A percentile compares a stretch with the other conserved stretches of the same genome.
Conservation (phyloP, 2,329 filamentous ascomycete species). For the Colletotrichum sp. region DNA sequence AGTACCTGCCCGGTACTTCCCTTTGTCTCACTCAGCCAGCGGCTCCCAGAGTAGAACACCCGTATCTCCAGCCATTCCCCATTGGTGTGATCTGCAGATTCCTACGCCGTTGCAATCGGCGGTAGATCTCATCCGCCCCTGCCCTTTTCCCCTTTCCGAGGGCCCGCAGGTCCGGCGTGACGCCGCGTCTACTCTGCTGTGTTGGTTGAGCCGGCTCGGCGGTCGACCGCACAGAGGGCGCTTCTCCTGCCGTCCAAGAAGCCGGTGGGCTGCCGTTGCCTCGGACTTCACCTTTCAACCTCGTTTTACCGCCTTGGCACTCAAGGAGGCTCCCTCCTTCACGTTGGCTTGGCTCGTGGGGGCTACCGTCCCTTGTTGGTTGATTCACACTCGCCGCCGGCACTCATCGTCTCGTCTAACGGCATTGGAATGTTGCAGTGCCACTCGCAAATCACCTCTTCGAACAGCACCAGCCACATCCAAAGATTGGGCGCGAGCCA, state of each 20-base stretch:
- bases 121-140: slow-evolving; percentile 4
- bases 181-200: background rate
- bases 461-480: background rate
- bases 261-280: background rate
- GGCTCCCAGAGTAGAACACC: background rate
- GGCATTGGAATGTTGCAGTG: background rate
- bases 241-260: background rate
- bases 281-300: background rate
- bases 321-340: background rate
- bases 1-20: background rate
- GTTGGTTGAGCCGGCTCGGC: background rate
- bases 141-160: background rate
- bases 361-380: background rate
- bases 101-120: slow-evolving; percentile 8
- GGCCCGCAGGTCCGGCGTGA: slow-evolving; percentile 2
- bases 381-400: background rate
- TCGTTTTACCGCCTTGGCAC: background rate
- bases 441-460: background rate
- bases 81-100: background rate
- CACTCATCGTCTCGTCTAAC: background rate
- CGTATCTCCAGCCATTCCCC: background rate
- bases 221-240: background rate
- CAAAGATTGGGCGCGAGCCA: background rate
- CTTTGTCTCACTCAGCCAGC: background rate
- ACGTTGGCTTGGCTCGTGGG: background rate